Evolutionary conservation across 441 rosid species (phyloP).

Genomic region (Euphorbia corollata): DNA sequence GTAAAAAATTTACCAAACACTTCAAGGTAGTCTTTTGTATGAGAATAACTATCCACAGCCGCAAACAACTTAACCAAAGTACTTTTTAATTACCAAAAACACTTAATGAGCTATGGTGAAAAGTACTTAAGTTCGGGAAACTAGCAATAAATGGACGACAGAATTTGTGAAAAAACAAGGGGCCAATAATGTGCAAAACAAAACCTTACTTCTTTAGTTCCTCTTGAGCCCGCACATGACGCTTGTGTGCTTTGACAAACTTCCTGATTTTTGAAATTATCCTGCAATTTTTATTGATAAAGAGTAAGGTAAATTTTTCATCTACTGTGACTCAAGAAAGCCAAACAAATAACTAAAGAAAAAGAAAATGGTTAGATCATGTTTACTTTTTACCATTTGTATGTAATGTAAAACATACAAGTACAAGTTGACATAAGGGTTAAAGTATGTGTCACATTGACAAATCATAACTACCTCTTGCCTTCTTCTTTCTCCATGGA

Average conservation of each 20-base stretch:
- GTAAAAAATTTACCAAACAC: background rate
- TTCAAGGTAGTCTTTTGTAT: background rate
- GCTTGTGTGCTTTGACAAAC: conserved; percentile 64
- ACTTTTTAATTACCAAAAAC: conserved; percentile 10
- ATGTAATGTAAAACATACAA: background rate
- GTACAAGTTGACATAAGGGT: background rate
- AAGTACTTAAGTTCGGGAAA: background rate
- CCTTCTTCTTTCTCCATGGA: conserved; percentile 65
- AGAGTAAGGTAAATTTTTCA: conserved; percentile 14
- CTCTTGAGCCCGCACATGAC: conserved; percentile 47
- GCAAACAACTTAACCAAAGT: background rate
- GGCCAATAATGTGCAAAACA: conserved; percentile 5
- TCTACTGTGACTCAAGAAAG: conserved; percentile 8
- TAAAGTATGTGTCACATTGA: conserved; percentile 4
- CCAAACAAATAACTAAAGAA: conserved; percentile 1
- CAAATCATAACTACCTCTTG: conserved; percentile 41
- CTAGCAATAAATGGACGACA: conserved; percentile 1
- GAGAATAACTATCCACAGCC: background rate
- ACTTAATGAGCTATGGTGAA: conserved; percentile 8
- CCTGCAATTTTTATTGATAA: conserved; percentile 36
- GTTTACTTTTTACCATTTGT: background rate
- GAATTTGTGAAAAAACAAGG: conserved; percentile 8
- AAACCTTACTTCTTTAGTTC: conserved; percentile 62
- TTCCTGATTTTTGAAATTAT: conserved; percentile 63
- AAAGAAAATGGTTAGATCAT: background rate